A percentile compares a stretch with the other conserved stretches of the same genome.
Evolutionary conservation across 1,284 basidiomycete genomes (phyloP).

Genomic region (Clitocybe nebularis): DNA sequence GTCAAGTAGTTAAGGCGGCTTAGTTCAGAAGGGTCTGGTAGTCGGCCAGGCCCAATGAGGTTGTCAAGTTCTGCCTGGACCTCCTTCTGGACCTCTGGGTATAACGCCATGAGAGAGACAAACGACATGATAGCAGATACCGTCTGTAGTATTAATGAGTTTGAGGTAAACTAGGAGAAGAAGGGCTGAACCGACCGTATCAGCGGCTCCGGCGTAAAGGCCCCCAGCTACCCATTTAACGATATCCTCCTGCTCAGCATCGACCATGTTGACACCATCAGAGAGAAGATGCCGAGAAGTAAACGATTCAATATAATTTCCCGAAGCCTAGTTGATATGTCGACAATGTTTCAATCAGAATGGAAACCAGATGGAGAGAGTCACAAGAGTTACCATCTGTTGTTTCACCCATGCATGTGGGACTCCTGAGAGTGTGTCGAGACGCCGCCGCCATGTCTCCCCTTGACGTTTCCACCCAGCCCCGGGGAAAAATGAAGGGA

Average conservation of each 20-base stretch:
- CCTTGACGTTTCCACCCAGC: conserved; percentile 36
- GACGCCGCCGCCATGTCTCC: conserved; percentile 28
- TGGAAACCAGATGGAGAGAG: not conserved
- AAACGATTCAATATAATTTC: conserved; percentile 30
- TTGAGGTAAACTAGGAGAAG: not conserved
- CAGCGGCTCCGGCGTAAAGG: conserved; percentile 39
- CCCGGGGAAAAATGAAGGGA: conserved; percentile 37
- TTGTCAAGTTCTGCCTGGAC: conserved; percentile 43
- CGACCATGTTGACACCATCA: conserved; percentile 18
- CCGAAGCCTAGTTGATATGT: conserved; percentile 19
- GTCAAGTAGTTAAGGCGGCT: conserved; percentile 39
- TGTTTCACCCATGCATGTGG: conserved; percentile 39
- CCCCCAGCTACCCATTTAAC: conserved; percentile 41
- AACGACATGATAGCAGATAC: conserved; percentile 41
- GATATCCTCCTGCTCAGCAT: conserved; percentile 34
- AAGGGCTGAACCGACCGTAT: conserved; percentile 32
- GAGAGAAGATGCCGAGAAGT: conserved; percentile 32
- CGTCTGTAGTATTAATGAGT: conserved; percentile 31
- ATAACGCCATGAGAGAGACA: conserved; percentile 46
- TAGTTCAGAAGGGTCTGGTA: conserved; percentile 39
- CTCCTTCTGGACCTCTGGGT: conserved; percentile 38
- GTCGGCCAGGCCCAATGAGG: conserved; percentile 31
- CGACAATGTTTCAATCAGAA: conserved; percentile 2
- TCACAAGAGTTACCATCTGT: conserved; percentile 30
- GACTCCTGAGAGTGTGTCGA: conserved; percentile 31